Evolutionary conservation across 345 rosid genomes (phyloP).

Genomic region (Camelina laxa): DNA sequence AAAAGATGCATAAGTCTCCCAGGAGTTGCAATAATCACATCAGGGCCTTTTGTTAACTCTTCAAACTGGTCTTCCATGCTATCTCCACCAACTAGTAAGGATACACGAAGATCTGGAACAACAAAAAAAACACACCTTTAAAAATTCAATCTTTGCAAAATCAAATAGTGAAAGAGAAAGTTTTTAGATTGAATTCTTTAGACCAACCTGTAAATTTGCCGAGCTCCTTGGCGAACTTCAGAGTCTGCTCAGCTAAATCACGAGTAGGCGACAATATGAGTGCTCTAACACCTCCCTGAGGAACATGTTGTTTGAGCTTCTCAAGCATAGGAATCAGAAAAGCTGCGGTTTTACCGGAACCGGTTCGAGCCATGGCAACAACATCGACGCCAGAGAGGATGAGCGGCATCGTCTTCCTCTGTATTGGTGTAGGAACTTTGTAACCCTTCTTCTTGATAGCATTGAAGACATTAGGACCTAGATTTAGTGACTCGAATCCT

Average conservation of each 20-base stretch:
- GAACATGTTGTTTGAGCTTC: slow-evolving; percentile 74
- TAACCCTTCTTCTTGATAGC: slow-evolving; percentile 91
- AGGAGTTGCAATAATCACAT: slow-evolving; percentile 92
- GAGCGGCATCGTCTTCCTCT: slow-evolving; percentile 95
- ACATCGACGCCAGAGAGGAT: slow-evolving; percentile 92
- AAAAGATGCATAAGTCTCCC: slow-evolving; percentile 97
- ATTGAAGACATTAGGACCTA: slow-evolving; percentile 68
- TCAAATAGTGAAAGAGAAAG: too few species aligned
- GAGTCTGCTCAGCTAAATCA: slow-evolving; percentile 94
- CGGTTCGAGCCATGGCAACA: slow-evolving; percentile 99
- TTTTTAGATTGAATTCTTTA: background rate
- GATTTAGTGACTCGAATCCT: slow-evolving; percentile 89
- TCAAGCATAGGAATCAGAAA: slow-evolving; percentile 93
- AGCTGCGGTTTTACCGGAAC: slow-evolving; percentile 97
- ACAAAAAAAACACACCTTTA: background rate
- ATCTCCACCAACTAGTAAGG: slow-evolving; percentile 94
- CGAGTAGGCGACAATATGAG: slow-evolving; percentile 92
- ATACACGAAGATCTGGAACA: slow-evolving; percentile 72
- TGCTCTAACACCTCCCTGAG: slow-evolving; percentile 87
- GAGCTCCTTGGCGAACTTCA: slow-evolving; percentile 89
- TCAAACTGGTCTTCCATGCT: slow-evolving; percentile 94
- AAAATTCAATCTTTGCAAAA: background rate
- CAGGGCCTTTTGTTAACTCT: slow-evolving; percentile 89
- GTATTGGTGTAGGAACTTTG: slow-evolving; percentile 93
- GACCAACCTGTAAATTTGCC: slow-evolving; percentile 77